phyloP scores from a whole-genome alignment of 1,139 yeast species.

The Hanseniaspora uvarum region DNA sequence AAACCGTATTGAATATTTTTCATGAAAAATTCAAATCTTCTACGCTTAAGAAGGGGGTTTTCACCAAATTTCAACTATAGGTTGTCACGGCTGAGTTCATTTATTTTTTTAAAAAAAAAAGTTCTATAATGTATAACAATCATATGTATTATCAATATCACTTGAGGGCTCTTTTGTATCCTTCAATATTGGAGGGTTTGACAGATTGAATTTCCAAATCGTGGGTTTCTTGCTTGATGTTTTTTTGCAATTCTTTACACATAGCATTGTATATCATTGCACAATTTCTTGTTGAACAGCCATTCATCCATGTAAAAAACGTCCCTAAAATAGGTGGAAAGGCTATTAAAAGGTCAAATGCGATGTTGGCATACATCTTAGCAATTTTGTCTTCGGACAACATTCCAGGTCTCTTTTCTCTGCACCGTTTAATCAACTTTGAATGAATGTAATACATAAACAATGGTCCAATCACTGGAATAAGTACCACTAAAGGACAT shows the following conservation, averaged over 20 bases:
- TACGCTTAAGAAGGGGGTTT: too few relatives aligned
- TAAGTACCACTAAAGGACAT: constrained; percentile 54
- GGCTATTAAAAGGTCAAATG: constrained; percentile 60
- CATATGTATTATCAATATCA: neutral
- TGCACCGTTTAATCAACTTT: constrained; percentile 51
- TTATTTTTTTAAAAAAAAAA: neutral
- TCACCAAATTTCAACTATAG: too few relatives aligned
- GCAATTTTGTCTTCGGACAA: constrained; percentile 53
- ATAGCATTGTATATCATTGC: constrained; percentile 53
- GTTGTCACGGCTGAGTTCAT: too few relatives aligned
- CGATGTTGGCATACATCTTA: constrained; percentile 63
- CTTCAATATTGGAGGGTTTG: neutral
- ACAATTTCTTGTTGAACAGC: constrained; percentile 84
- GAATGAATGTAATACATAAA: constrained; percentile 70
- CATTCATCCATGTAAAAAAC: constrained; percentile 67
- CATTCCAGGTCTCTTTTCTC: constrained; percentile 36
- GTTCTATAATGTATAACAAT: neutral
- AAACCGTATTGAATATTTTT: too few relatives aligned
- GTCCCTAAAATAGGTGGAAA: constrained; percentile 73
- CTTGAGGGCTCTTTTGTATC: constrained; percentile 1
- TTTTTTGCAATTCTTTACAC: constrained; percentile 8
- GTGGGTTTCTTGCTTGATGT: neutral
- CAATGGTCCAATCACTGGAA: constrained; percentile 76
- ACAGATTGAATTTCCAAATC: neutral
- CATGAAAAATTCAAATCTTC: neutral